phyloP scores from a whole-genome alignment of 306 rosid species.

The Prunus davidiana region DNA sequence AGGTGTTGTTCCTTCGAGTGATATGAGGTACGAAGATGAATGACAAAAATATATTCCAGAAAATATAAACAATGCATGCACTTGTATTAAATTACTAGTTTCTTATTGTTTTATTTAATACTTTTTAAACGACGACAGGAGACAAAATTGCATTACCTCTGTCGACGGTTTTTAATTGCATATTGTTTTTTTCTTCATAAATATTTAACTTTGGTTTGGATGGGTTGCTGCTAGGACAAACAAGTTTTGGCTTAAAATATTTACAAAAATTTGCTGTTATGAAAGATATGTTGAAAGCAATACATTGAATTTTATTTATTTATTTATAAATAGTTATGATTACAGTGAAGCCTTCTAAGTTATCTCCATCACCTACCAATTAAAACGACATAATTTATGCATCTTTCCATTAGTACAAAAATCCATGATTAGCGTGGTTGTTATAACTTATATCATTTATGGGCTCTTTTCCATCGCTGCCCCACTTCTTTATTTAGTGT shows the following conservation, averaged over 20 bases:
- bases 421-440: conserved; percentile 40
- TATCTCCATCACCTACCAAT: conserved; percentile 50
- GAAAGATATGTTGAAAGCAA: not conserved
- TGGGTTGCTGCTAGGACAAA: not conserved
- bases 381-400: conserved; percentile 52
- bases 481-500: conserved; percentile 28
- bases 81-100: not conserved
- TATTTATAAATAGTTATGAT: conserved; percentile 16
- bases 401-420: conserved; percentile 18
- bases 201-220: not conserved
- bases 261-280: not conserved
- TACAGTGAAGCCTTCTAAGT: conserved; percentile 34
- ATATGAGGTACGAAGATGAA: not conserved
- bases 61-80: not conserved
- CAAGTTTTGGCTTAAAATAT: not conserved
- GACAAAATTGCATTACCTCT: not conserved
- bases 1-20: no score
- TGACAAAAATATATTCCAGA: not conserved
- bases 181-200: not conserved
- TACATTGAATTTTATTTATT: not conserved
- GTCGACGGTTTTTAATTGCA: not conserved
- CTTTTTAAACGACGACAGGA: not conserved
- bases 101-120: not conserved
- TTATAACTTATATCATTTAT: not conserved
- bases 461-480: not conserved